phyloP scores from a whole-genome alignment of 2,329 filamentous ascomycete genomes.

The Coniochaeta pulveracea region DNA sequence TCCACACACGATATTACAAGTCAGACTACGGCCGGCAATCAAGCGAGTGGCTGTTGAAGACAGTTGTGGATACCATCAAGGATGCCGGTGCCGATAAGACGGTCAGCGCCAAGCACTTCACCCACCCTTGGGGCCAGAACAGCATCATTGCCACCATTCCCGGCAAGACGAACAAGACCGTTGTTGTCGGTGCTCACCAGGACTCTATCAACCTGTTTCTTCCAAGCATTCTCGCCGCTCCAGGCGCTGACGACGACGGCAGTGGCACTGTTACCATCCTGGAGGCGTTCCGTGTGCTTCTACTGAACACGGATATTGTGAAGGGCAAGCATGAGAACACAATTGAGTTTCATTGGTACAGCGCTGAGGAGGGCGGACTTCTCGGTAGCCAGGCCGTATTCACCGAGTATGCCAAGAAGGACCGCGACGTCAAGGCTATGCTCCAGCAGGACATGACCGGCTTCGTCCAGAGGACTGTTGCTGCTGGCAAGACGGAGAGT shows the following conservation, averaged over 20 bases:
- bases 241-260: slow-evolving; percentile 92
- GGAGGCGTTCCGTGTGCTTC: slow-evolving; percentile 74
- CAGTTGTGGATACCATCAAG: slow-evolving; percentile 61
- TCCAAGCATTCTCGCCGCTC: slow-evolving; percentile 71
- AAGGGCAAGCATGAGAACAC: slow-evolving; percentile 70
- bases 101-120: slow-evolving; percentile 62
- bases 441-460: slow-evolving; percentile 98
- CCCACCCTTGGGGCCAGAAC: slow-evolving; percentile 79
- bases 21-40: slow-evolving; percentile 71
- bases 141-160: slow-evolving; percentile 88
- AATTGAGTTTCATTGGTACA: slow-evolving; percentile 95
- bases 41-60: slow-evolving; percentile 73
- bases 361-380: slow-evolving; percentile 78
- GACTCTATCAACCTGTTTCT: slow-evolving; percentile 92
- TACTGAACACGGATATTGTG: slow-evolving; percentile 59
- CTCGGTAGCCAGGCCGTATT: slow-evolving; percentile 88
- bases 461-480: slow-evolving; percentile 70
- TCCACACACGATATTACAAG: slow-evolving; percentile 73
- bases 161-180: slow-evolving; percentile 70
- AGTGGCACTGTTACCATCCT: slow-evolving; percentile 90
- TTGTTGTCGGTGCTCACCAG: slow-evolving; percentile 85
- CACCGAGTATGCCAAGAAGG: slow-evolving; percentile 60
- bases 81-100: slow-evolving; percentile 57
- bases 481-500: slow-evolving; percentile 71
- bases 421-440: slow-evolving; percentile 83